Percentiles rank a stretch among this genome's conserved stretches.
These are phyloP conservation scores for Flaveria sonorensis DNA, from an alignment of 129 eudicot species.

Conservation along the genomic window DNA sequence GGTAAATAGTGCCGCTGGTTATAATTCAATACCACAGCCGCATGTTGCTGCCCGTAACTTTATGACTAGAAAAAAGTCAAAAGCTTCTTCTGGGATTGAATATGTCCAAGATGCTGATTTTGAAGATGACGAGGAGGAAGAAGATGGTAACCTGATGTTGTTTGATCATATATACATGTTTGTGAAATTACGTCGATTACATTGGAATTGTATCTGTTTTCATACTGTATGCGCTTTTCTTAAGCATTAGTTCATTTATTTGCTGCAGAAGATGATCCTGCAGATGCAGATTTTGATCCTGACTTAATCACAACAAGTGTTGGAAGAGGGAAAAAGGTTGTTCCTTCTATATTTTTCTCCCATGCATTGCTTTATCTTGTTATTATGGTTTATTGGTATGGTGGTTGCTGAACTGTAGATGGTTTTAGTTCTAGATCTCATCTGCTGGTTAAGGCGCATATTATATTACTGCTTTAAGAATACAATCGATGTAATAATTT, in stretches of 20 bases:
- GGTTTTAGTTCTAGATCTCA: conserved; percentile 7
- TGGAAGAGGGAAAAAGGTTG: conserved; percentile 56
- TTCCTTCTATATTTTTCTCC: conserved; percentile 21
- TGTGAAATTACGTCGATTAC: conserved; percentile 14
- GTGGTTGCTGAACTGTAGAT: background rate
- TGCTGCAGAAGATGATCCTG: conserved; percentile 95
- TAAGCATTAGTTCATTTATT: background rate
- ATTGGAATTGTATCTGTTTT: conserved; percentile 1
- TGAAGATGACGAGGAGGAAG: conserved; percentile 71
- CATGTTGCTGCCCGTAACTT: conserved; percentile 38
- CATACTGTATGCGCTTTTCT: background rate
- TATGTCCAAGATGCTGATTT: conserved; percentile 53
- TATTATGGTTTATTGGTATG: conserved; percentile 5
- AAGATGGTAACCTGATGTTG: conserved; percentile 46
- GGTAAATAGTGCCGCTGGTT: conserved; percentile 43
- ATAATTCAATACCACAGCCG: conserved; percentile 45
- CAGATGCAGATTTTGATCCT: conserved; percentile 97
- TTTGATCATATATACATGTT: background rate
- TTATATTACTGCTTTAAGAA: conserved; percentile 8
- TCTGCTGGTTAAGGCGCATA: conserved; percentile 16
- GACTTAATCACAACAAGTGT: conserved; percentile 53
- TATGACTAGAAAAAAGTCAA: conserved; percentile 49
- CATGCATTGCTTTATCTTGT: background rate
- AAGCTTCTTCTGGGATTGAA: conserved; percentile 39
- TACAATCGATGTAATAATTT: conserved; percentile 7